phyloP scores from a whole-genome alignment of 306 rosid genomes.

The barrel medic (Medicago truncatula) region MtrunA17r5.0-ANR NC_053044.1:27684501-27685000 shows the following conservation, averaged over 20 bases:
- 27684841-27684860: slow-evolving; percentile 98
- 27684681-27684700: slow-evolving; percentile 58
- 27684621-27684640: slow-evolving; percentile 34
- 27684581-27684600: slow-evolving; percentile 66
- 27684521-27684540: slow-evolving; percentile 86
- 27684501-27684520: slow-evolving; percentile 88
- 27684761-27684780: slow-evolving; percentile 84
- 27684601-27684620: slow-evolving; percentile 44
- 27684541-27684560: slow-evolving; percentile 93
- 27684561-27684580: slow-evolving; percentile 91
- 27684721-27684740: slow-evolving; percentile 80
- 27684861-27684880: slow-evolving; percentile 92
- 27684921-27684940: slow-evolving; percentile 26
- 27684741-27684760: slow-evolving; percentile 76
- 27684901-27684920: slow-evolving; percentile 38
- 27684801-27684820: slow-evolving; percentile 97
- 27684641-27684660: slow-evolving; percentile 36
- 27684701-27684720: slow-evolving; percentile 88
- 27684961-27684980: slow-evolving; percentile 65
- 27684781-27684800: slow-evolving; percentile 92
- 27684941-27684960: slow-evolving; percentile 17
- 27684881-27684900: slow-evolving; percentile 78
- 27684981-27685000: slow-evolving; percentile 71
- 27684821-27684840: slow-evolving; percentile 96
- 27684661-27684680: slow-evolving; percentile 66